Conservation (phyloP, 495 filamentous ascomycete genomes). For the Neurospora sp. region DNA sequence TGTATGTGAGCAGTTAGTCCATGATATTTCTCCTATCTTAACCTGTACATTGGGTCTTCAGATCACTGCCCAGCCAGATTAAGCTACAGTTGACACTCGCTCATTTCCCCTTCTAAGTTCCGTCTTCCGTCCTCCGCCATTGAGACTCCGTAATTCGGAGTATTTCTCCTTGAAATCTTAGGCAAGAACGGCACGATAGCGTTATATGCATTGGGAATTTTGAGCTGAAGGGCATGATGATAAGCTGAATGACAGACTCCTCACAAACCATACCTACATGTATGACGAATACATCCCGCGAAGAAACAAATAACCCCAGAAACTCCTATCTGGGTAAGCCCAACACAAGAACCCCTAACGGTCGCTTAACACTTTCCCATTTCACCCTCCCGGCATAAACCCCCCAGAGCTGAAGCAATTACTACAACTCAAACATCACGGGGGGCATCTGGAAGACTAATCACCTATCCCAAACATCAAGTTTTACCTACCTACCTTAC, state of each 20-base stretch:
- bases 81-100: background rate
- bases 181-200: background rate
- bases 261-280: background rate
- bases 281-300: background rate
- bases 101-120: background rate
- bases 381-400: background rate
- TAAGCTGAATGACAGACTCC: background rate
- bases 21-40: background rate
- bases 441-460: background rate
- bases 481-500: background rate
- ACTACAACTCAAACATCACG: background rate
- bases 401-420: background rate
- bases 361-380: background rate
- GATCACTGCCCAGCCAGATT: background rate
- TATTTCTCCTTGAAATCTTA: background rate
- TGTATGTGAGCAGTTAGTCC: background rate
- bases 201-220: background rate
- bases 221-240: background rate
- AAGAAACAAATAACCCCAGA: background rate
- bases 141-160: background rate
- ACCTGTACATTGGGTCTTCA: background rate
- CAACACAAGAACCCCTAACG: background rate
- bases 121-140: background rate
- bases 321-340: background rate
- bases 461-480: background rate